A percentile compares a stretch with the other conserved stretches of the same genome.
Conservation (phyloP, 1,284 basidiomycete genomes). For the Entoloma clypeatum region DNA sequence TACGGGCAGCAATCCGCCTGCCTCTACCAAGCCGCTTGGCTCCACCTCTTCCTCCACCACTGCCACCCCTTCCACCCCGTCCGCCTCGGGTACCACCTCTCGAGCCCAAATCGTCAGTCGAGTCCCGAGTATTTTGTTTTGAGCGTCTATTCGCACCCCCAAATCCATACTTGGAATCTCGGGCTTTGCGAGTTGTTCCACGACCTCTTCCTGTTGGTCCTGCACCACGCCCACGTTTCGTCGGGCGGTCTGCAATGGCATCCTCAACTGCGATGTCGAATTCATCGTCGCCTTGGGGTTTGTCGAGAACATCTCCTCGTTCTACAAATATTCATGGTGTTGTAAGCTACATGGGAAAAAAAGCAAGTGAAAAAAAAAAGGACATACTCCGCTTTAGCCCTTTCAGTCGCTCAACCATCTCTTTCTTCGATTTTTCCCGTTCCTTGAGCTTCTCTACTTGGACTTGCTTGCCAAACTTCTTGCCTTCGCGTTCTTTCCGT, state of each 20-base stretch:
- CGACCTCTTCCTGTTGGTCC: slow-evolving; percentile 31
- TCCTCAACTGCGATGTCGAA: slow-evolving; percentile 88
- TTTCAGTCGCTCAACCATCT: slow-evolving; percentile 80
- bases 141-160: slow-evolving; percentile 62
- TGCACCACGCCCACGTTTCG: slow-evolving; percentile 48
- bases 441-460: slow-evolving; percentile 43
- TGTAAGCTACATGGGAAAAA: not conserved
- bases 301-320: slow-evolving; percentile 80
- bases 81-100: slow-evolving; percentile 32
- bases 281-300: slow-evolving; percentile 64
- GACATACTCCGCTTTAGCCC: slow-evolving; percentile 83
- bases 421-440: slow-evolving; percentile 62
- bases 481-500: slow-evolving; percentile 88
- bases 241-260: slow-evolving; percentile 72
- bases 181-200: slow-evolving; percentile 57
- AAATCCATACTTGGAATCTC: slow-evolving; percentile 81
- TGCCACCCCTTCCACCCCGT: slow-evolving; percentile 30
- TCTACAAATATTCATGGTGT: slow-evolving; percentile 40
- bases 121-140: slow-evolving; percentile 80
- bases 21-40: slow-evolving; percentile 60
- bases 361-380: slow-evolving; percentile 2
- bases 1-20: slow-evolving; percentile 48
- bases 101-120: slow-evolving; percentile 68
- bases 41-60: slow-evolving; percentile 29
- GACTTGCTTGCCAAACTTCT: slow-evolving; percentile 99